These are phyloP conservation scores for Macrolepiota dolichaula DNA, from an alignment of 768 basidiomycete species.

Conservation along the genomic window DNA sequence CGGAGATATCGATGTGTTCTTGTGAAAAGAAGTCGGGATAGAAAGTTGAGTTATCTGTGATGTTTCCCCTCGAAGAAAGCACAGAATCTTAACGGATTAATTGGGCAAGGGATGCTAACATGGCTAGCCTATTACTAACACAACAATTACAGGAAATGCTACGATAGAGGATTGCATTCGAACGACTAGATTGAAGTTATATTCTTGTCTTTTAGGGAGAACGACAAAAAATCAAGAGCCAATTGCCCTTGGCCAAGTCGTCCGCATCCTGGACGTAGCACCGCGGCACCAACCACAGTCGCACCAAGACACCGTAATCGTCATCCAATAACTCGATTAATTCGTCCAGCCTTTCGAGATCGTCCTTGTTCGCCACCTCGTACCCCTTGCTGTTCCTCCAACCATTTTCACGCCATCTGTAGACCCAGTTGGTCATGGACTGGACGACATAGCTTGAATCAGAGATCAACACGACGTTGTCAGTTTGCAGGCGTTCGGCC, in stretches of 20 bases:
- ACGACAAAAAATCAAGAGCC: not conserved
- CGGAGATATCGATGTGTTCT: too few relatives aligned
- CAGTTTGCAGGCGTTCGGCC: not conserved
- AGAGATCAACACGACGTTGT: conserved; percentile 7
- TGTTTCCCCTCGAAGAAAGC: too few relatives aligned
- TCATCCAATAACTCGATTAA: not conserved
- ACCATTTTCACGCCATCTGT: conserved; percentile 9
- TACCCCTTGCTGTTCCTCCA: conserved; percentile 4
- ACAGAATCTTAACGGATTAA: too few relatives aligned
- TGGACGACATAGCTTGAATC: conserved; percentile 11
- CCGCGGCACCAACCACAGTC: not conserved
- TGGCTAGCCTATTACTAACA: too few relatives aligned
- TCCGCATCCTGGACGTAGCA: not conserved
- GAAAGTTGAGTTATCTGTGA: too few relatives aligned
- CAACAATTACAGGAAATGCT: too few relatives aligned
- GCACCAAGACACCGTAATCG: not conserved
- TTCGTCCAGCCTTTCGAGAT: not conserved
- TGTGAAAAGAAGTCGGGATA: too few relatives aligned
- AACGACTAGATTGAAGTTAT: too few relatives aligned
- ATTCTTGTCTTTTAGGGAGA: too few relatives aligned
- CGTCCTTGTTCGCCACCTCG: conserved; percentile 2
- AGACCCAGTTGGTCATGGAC: conserved; percentile 6
- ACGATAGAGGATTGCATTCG: too few relatives aligned
- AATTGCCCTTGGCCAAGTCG: not conserved
- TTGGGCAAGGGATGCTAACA: too few relatives aligned